Evolutionary conservation across 805 yeast genomes (phyloP).

Genomic region (Hanseniaspora taiwanica): DNA sequence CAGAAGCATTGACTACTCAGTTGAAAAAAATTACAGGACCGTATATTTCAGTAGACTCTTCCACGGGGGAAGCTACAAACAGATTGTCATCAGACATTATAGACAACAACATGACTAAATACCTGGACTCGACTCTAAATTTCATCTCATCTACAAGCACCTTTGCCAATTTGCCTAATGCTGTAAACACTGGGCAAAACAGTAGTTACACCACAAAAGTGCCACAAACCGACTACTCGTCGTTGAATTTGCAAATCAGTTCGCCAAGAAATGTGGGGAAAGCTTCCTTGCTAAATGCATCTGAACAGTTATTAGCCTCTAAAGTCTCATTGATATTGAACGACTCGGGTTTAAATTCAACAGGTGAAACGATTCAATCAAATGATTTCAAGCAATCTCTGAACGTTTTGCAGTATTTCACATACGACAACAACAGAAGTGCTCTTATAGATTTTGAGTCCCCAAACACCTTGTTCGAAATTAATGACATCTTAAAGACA

Average conservation of each 20-base stretch:
- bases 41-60: neutral
- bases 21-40: neutral
- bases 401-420: conserved; percentile 12
- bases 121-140: neutral
- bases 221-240: neutral
- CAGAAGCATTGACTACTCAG: neutral
- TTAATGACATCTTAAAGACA: conserved; percentile 31
- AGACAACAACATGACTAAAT: neutral
- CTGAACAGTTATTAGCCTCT: conserved; percentile 15
- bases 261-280: too few relatives aligned
- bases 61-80: too few relatives aligned
- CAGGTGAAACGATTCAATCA: conserved; percentile 1
- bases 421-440: conserved; percentile 19
- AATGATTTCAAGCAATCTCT: conserved; percentile 23
- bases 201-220: neutral
- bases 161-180: neutral
- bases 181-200: neutral
- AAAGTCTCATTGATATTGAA: conserved; percentile 25
- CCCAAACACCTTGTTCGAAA: conserved; percentile 5
- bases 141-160: neutral
- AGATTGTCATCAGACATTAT: too few relatives aligned
- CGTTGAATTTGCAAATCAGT: neutral
- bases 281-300: too few relatives aligned
- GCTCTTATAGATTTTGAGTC: conserved; percentile 1
- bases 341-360: conserved; percentile 16